Percentiles rank a stretch among this genome's conserved stretches.
These are phyloP conservation scores for Xylariomycetidae sp. DNA, from an alignment of 2,329 filamentous ascomycete species.

Conservation along the genomic window DNA sequence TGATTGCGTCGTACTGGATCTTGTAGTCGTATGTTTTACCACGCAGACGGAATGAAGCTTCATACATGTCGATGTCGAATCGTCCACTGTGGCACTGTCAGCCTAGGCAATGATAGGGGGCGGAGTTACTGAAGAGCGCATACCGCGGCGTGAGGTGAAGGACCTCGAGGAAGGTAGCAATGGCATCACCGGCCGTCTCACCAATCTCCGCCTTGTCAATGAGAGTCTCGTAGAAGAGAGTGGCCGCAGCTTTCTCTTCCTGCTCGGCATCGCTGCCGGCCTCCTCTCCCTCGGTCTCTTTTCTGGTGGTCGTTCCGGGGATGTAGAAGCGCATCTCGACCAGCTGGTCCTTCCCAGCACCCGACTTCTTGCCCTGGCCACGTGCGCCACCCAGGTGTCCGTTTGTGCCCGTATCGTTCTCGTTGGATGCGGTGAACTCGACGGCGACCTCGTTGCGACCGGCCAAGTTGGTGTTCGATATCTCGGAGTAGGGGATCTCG, in stretches of 20 bases:
- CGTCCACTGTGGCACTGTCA: conserved; percentile 63
- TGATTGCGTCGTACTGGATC: conserved; percentile 95
- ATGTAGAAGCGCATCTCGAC: conserved; percentile 99
- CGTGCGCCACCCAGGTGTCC: conserved; percentile 66
- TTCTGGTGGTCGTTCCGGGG: conserved; percentile 78
- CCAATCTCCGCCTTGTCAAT: conserved; percentile 99
- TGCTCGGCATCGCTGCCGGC: conserved; percentile 61
- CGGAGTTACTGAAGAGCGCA: conserved; percentile 6
- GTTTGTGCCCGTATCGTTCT: conserved; percentile 66
- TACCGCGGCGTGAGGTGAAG: conserved; percentile 92
- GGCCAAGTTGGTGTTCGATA: conserved; percentile 94
- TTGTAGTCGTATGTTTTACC: conserved; percentile 99
- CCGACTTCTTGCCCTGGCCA: conserved; percentile 80
- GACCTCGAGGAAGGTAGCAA: conserved; percentile 94
- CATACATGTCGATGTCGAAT: conserved; percentile 99
- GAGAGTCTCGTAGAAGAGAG: conserved; percentile 94
- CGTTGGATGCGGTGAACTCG: conserved; percentile 74
- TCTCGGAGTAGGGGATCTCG: conserved; percentile 94
- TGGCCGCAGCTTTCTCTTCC: conserved; percentile 91
- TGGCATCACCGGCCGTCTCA: conserved; percentile 96
- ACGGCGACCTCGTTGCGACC: conserved; percentile 97
- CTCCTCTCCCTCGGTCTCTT: conserved; percentile 67
- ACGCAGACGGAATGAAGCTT: conserved; percentile 90
- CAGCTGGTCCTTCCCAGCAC: conserved; percentile 83
- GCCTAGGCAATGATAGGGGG: neutral